Base-by-base conservation (phyloP, 768 basidiomycete genomes). In the Podaxis sp. region DNA sequence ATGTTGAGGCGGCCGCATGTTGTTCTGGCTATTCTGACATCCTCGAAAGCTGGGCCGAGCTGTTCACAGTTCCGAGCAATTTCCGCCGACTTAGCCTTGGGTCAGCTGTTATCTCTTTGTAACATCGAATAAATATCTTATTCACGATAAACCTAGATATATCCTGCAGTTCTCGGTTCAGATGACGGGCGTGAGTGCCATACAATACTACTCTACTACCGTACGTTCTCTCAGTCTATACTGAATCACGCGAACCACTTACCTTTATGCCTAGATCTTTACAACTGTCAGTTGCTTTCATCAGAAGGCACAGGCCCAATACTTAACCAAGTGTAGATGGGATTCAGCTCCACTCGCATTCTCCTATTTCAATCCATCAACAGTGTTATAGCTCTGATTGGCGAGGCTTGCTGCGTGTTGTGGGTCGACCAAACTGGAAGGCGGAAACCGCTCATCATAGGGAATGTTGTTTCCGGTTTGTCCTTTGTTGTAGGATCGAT, bases 131-230 rank as follows among this genome's bases (percentile, higher is more conserved):
- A 21, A 21, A 6, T 14, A 25, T 50, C 25, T 4, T 53, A 6
- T 38, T 50, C 47, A 66, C 36, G 54, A 64, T 36, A 63, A 65
- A 58, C 57, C 5, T 4, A 76, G 70, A 40, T 76, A 74, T 61
- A 78, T 80, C 44, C 69, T 81, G 1, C 80, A 85, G 67, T 82
- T 83, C 65, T 81, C 80, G 6, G 82, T 84, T 7, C 84, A 86
- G 64, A 84, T 84, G 81, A 86, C 84, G 7, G 84, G 79, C 70
- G 76, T 84, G 57, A 81, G 79, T 53, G 81, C 79, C 40, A 82
- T 86, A 42, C 82, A 83, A 63, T 82, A 82, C 68, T 82, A 81
- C 66, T 80, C 79, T 3, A 78, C 77, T 0, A 75, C 73, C 23
- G 77, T 77, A 61, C 52, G 70, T 62, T 16, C n/a, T 51, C 0